These are phyloP conservation scores for Calonectria pseudoturangicola DNA, from an alignment of 2,329 filamentous ascomycete species.

Conservation along the genomic window DNA sequence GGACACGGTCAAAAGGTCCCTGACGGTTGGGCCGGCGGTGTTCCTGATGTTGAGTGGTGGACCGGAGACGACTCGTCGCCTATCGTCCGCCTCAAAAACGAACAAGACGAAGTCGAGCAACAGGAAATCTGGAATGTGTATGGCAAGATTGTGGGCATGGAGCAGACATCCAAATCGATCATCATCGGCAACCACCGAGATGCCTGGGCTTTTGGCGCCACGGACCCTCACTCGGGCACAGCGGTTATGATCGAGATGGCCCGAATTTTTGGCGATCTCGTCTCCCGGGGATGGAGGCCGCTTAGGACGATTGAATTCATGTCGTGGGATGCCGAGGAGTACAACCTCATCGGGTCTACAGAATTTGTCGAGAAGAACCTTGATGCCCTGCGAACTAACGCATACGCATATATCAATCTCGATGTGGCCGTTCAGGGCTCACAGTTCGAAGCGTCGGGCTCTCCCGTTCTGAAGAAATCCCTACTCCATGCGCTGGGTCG, in stretches of 20 bases:
- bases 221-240: constrained; percentile 90
- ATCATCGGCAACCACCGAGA: constrained; percentile 96
- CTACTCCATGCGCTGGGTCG: constrained; percentile 84
- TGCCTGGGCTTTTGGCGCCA: constrained; percentile 91
- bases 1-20: constrained; percentile 83
- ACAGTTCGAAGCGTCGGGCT: constrained; percentile 85
- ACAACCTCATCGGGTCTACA: constrained; percentile 94
- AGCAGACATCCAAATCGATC: constrained; percentile 88
- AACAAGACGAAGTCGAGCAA: constrained; percentile 87
- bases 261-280: constrained; percentile 87
- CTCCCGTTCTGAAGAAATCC: constrained; percentile 84
- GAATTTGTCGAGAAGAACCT: constrained; percentile 94
- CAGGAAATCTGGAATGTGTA: constrained; percentile 96
- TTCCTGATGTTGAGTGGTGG: constrained; percentile 89
- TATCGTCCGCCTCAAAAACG: constrained; percentile 86
- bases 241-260: constrained; percentile 94
- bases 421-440: constrained; percentile 86
- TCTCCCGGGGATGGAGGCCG: constrained; percentile 88
- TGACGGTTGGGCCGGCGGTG: constrained; percentile 83
- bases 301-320: constrained; percentile 97
- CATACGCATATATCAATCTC: constrained; percentile 92
- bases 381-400: constrained; percentile 82
- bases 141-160: constrained; percentile 87
- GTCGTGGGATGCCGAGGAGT: constrained; percentile 96
- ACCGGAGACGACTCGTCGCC: constrained; percentile 86